Evolutionary conservation across 139 green algal species (phyloP).

Genomic region (Chlamydomonas sp.): DNA sequence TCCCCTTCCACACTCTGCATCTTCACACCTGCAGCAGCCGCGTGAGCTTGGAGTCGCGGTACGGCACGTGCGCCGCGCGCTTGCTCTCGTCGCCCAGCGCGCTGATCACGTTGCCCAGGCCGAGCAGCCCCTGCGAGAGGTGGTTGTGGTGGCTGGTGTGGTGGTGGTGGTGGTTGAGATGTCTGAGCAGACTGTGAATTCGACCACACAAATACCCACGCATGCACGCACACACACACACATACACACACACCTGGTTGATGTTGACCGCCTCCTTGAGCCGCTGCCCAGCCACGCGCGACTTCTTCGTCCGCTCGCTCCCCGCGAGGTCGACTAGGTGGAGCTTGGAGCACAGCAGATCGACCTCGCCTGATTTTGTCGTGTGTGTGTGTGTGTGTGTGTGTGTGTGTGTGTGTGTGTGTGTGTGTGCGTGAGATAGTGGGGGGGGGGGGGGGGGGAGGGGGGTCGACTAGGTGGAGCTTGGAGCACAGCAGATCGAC

Average conservation of each 20-base stretch:
- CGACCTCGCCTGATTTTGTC: too few relatives aligned
- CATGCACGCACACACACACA: not conserved
- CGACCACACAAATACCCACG: not conserved
- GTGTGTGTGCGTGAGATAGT: too few relatives aligned
- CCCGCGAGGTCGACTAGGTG: constrained; percentile 61
- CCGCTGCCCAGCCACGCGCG: constrained; percentile 14
- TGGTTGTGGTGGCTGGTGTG: too few relatives aligned
- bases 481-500: constrained; percentile 42
- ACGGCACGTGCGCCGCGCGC: constrained; percentile 41
- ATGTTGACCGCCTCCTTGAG: constrained; percentile 55
- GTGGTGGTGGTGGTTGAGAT: too few relatives aligned
- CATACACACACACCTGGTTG: constrained; percentile 43
- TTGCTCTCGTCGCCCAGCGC: constrained; percentile 40
- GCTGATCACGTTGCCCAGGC: constrained; percentile 55
- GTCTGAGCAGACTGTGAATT: too few relatives aligned
- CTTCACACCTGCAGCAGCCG: constrained; percentile 72
- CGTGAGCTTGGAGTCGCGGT: constrained; percentile 86
- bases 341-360: constrained; percentile 48
- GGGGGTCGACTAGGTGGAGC: constrained; percentile 61
- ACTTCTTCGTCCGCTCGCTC: constrained; percentile 33
- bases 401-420: too few relatives aligned
- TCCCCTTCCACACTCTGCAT: too few relatives aligned
- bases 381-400: too few relatives aligned
- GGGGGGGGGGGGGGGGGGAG: too few relatives aligned
- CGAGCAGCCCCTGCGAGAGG: constrained; percentile 45